These are phyloP conservation scores for Ganoderma sinense DNA, from an alignment of 1,284 basidiomycete genomes.

Conservation along the genomic window DNA sequence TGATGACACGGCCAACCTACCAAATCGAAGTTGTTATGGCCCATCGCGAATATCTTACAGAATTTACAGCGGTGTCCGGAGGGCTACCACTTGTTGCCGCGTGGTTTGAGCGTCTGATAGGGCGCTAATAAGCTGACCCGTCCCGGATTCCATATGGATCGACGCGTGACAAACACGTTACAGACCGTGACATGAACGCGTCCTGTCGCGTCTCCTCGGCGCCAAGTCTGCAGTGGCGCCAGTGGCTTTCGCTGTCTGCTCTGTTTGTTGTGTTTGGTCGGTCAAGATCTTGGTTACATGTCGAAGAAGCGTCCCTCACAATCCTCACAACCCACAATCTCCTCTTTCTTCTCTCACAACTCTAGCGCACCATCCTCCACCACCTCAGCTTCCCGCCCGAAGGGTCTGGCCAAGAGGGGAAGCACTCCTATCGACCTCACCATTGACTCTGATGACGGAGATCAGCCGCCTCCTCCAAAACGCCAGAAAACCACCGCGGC, in stretches of 20 bases:
- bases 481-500: slow-evolving; percentile 40
- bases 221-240: not conserved
- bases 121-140: too few relatives aligned
- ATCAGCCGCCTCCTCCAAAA: slow-evolving; percentile 40
- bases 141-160: not conserved
- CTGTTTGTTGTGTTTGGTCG: not conserved
- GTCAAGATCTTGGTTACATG: slow-evolving; percentile 10
- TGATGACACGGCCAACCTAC: too few relatives aligned
- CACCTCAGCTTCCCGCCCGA: slow-evolving; percentile 21
- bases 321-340: slow-evolving; percentile 51
- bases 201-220: not conserved
- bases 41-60: too few relatives aligned
- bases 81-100: too few relatives aligned
- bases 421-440: slow-evolving; percentile 64
- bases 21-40: too few relatives aligned
- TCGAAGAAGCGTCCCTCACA: slow-evolving; percentile 1
- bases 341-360: slow-evolving; percentile 59
- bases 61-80: too few relatives aligned
- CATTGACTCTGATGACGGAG: slow-evolving; percentile 46
- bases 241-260: not conserved
- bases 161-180: slow-evolving; percentile 26
- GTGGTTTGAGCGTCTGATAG: too few relatives aligned
- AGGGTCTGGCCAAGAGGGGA: slow-evolving; percentile 33
- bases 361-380: slow-evolving; percentile 33
- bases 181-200: slow-evolving; percentile 12